These are phyloP conservation scores for Metschnikowia borealis DNA, from an alignment of 805 yeast genomes.

Conservation along the genomic window DNA sequence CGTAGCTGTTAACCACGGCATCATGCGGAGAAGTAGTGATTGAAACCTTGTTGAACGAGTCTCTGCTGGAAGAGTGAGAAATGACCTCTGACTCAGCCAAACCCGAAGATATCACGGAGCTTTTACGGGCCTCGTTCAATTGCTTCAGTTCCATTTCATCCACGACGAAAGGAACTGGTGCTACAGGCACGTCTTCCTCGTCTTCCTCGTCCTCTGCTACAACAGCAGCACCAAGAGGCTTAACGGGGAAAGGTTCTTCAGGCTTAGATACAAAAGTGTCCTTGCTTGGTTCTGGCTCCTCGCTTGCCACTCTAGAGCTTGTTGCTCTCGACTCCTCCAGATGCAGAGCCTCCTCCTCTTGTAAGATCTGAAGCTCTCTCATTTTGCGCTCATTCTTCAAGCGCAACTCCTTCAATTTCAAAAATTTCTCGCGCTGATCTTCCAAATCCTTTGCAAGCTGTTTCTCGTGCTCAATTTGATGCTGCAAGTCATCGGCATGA, in stretches of 20 bases:
- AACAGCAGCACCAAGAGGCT: constrained; percentile 3
- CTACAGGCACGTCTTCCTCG: constrained; percentile 23
- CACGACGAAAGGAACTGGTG: constrained; percentile 18
- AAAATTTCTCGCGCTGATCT: constrained; percentile 33
- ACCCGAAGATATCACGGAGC: neutral
- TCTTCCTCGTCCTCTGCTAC: constrained; percentile 10
- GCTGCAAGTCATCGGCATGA: constrained; percentile 26
- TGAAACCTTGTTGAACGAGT: neutral
- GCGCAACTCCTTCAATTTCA: constrained; percentile 26
- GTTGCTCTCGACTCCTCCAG: neutral
- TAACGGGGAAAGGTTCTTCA: neutral
- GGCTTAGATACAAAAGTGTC: neutral
- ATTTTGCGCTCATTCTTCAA: constrained; percentile 27
- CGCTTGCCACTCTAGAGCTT: neutral
- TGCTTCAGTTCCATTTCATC: constrained; percentile 23
- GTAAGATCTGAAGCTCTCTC: constrained; percentile 14
- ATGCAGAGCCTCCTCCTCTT: constrained; percentile 12
- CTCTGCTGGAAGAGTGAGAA: constrained; percentile 3
- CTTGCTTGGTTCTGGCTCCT: neutral
- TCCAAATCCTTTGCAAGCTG: constrained; percentile 37
- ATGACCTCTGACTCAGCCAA: neutral
- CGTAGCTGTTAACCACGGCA: constrained; percentile 7
- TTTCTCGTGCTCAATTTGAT: constrained; percentile 39
- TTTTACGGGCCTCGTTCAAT: neutral
- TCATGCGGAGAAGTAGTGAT: constrained; percentile 9